Base-by-base conservation (phyloP, 768 basidiomycete genomes). In the Neoboletus subvelutipes region DNA sequence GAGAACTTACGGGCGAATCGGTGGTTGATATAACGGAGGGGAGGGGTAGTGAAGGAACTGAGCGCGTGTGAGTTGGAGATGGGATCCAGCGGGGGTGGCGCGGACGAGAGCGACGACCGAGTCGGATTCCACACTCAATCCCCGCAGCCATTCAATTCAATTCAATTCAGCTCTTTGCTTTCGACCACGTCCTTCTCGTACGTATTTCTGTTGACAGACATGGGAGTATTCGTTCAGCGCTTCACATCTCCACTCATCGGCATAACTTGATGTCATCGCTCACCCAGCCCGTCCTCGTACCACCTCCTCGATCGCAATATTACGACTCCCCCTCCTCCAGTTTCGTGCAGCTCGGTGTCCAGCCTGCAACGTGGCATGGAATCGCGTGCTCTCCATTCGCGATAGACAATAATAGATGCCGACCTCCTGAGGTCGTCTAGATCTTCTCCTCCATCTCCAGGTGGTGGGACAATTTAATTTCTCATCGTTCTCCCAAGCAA, bases 1-100 rank as follows among this genome's bases (percentile, higher is more conserved):
- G 31, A 22, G 0, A 26, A 61, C 67, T 58, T 48, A 65, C 63
- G 17, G 36, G 26, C 13, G 11, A 31, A 5, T 20, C 24, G 36
- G 2, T 40, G 46, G 47, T 39, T 17, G 54, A 40, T 40, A 40
- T 39, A 33, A 29, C 26, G 11, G 18, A 18, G 22, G 22, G 33
- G 33, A 34, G 20, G 20, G n/a, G n/a, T n/a, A n/a, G n/a, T n/a
- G n/a, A n/a, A 22, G 31, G 43, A 45, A 9, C 29, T 10, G 9
- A 37, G 45, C 53, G 49, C 54, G 41, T 36, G 48, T 31, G 17
- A 22, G 15, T 33, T 13, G 31, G 46, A 9, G 47, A 24, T 18
- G 34, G 29, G 12, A n/a, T n/a, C n/a, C n/a, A 46, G 34, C 33
- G 48, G 37, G 37, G 26, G 50, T 50, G 39, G 50, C 50, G 50